Base-by-base conservation (phyloP, 352 stramenopile genomes). In the Albugo laibachii region DNA sequence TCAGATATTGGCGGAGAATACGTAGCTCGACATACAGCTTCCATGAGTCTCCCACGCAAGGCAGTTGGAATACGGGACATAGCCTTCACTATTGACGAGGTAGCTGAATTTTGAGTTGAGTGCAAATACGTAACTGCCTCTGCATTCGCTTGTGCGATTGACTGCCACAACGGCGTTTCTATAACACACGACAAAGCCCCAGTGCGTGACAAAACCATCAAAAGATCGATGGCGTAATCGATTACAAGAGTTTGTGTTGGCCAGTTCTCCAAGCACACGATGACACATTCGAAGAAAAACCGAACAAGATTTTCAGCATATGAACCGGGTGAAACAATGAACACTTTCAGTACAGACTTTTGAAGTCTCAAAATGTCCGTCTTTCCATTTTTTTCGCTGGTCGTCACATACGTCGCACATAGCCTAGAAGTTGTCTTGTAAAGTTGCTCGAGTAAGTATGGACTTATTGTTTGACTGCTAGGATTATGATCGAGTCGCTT, bases 211-310 rank as follows among this genome's bases (percentile, higher is more conserved):
- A 88, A 53, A 38, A 78, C 54, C 21, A 91, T 49, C 20, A 91
- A 50, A 19, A 82, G 80, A 38, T 86, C 63, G 42, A 91, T 80
- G 4, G 85, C 53, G 31, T 92, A 73, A 53, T 88, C 59, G 64
- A 87, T 86, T 41, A 92, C 74, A 2, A 85, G 56, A 0, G 78
- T 76, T 21, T 92, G 73, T 1, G 76, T 86, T 0, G 77, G 66
- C 78, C 78, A 92, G 53, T 86, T 65, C 34, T 83, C 61, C 35
- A 92, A 45, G 37, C 88, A 92, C 18, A 76, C 45, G 5, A 67
- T 78, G 35, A 59, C 59, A 38, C 80, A 62, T 47, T 86, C 62
- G 1, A 87, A 59, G 13, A 88, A 55, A 36, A 92, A 83, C 41
- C 69, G 69, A 13, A 87, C 53, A 10, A 92, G 48, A 34, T 85